Conservation (phyloP, 495 filamentous ascomycete species). For the Aspergillus homomorphus region DNA sequence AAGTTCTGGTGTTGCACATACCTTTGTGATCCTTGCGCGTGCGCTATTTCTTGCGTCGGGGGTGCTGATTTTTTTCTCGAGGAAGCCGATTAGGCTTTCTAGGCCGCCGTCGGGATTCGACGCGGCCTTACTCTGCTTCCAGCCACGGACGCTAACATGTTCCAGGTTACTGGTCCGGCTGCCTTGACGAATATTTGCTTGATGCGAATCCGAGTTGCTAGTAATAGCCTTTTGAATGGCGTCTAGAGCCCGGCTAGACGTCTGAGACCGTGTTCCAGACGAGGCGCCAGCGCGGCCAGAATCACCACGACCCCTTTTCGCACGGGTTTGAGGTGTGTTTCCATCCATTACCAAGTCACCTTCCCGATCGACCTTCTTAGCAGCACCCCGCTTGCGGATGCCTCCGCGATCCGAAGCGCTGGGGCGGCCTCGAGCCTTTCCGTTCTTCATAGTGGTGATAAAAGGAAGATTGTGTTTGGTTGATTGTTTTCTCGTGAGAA, state of each 20-base stretch:
- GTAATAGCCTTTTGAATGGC: constrained; percentile 44
- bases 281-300: constrained; percentile 26
- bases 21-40: constrained; percentile 73
- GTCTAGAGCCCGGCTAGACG: constrained; percentile 30
- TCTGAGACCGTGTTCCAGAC: constrained; percentile 21
- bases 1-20: constrained; percentile 60
- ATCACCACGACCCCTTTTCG: constrained; percentile 37
- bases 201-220: constrained; percentile 29
- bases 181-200: constrained; percentile 40
- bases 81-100: constrained; percentile 66
- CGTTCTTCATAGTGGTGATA: constrained; percentile 33
- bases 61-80: constrained; percentile 71
- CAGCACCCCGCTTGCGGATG: constrained; percentile 63
- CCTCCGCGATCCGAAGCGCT: constrained; percentile 54
- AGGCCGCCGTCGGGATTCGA: constrained; percentile 68
- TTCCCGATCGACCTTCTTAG: constrained; percentile 64
- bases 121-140: constrained; percentile 72
- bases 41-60: constrained; percentile 49
- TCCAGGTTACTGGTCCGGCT: constrained; percentile 23
- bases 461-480: constrained; percentile 9
- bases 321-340: constrained; percentile 35
- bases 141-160: constrained; percentile 61
- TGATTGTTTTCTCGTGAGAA: neutral
- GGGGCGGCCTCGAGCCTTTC: constrained; percentile 32
- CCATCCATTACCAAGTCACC: constrained; percentile 80